Percentiles rank a stretch among this genome's conserved stretches.
phyloP scores from a whole-genome alignment of 2,329 filamentous ascomycete species.

The Leptoxyphium fumago region DNA sequence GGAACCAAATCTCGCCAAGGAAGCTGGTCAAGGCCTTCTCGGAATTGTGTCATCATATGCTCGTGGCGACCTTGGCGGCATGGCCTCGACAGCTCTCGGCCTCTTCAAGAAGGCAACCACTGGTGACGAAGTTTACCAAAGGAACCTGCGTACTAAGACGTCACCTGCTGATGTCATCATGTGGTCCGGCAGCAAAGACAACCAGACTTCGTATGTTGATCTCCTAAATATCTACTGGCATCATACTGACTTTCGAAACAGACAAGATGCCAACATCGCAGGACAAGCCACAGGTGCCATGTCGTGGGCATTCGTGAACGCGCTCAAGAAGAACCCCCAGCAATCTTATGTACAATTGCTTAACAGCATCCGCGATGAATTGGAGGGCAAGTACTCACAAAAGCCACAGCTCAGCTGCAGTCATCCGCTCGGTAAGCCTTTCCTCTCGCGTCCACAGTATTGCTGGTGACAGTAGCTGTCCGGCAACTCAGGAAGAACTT shows the following conservation, averaged over 20 bases:
- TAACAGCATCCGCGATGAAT: conserved; percentile 85
- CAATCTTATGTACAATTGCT: conserved; percentile 93
- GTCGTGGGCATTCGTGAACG: conserved; percentile 91
- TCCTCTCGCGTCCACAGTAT: background rate
- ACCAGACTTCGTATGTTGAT: conserved; percentile 69
- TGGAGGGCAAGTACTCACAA: conserved; percentile 76
- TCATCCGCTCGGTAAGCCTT: conserved; percentile 72
- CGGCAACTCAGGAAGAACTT: too few species aligned
- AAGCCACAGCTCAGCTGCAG: conserved; percentile 94
- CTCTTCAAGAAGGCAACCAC: conserved; percentile 77
- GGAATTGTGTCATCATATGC: conserved; percentile 64
- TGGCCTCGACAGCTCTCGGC: conserved; percentile 64
- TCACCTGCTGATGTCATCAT: conserved; percentile 91
- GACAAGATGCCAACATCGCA: conserved; percentile 77
- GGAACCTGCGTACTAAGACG: conserved; percentile 76
- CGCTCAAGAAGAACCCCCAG: conserved; percentile 81
- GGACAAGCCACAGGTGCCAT: conserved; percentile 91
- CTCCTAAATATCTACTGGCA: background rate
- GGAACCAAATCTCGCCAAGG: conserved; percentile 67
- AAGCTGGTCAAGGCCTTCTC: conserved; percentile 58
- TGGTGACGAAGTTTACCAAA: conserved; percentile 65
- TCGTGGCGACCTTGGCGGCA: conserved; percentile 67
- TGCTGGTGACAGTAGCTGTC: too few species aligned
- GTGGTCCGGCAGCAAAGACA: conserved; percentile 95
- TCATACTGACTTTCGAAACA: conserved; percentile 24